Conservation (phyloP, 139 green algal genomes). For the Chlamydomonas sp. region DNA sequence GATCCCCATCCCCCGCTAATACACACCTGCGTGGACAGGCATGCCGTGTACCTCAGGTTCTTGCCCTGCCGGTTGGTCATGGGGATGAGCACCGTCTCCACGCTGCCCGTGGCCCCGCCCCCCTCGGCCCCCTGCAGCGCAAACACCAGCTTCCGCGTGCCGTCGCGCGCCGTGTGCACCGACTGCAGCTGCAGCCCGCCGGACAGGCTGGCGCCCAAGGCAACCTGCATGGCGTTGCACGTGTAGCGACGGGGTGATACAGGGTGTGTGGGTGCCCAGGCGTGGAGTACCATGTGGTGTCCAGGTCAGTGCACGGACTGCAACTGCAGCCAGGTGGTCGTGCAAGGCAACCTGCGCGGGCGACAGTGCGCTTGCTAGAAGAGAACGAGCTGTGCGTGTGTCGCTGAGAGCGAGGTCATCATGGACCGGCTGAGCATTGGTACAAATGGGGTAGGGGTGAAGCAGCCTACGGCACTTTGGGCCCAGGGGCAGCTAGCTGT, state of each 20-base stretch:
- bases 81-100: slow-evolving; percentile 90
- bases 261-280: neutral
- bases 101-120: slow-evolving; percentile 37
- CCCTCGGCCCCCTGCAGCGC: slow-evolving; percentile 54
- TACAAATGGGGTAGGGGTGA: too few relatives aligned
- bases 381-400: too few relatives aligned
- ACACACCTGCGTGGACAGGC: slow-evolving; percentile 74
- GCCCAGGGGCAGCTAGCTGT: too few relatives aligned
- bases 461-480: too few relatives aligned
- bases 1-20: too few relatives aligned
- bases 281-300: neutral
- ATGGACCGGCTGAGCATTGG: too few relatives aligned
- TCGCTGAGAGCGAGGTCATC: too few relatives aligned
- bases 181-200: slow-evolving; percentile 70
- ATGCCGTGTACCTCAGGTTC: slow-evolving; percentile 73
- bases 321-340: too few relatives aligned
- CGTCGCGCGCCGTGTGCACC: slow-evolving; percentile 68
- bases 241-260: neutral
- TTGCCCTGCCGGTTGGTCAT: slow-evolving; percentile 44
- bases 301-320: too few relatives aligned
- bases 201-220: slow-evolving; percentile 55
- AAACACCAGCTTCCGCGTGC: slow-evolving; percentile 85
- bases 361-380: too few relatives aligned
- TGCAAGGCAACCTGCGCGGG: too few relatives aligned
- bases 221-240: slow-evolving; percentile 17